Base-by-base conservation (phyloP, 805 yeast genomes). In the Kazachstania viticola region DNA sequence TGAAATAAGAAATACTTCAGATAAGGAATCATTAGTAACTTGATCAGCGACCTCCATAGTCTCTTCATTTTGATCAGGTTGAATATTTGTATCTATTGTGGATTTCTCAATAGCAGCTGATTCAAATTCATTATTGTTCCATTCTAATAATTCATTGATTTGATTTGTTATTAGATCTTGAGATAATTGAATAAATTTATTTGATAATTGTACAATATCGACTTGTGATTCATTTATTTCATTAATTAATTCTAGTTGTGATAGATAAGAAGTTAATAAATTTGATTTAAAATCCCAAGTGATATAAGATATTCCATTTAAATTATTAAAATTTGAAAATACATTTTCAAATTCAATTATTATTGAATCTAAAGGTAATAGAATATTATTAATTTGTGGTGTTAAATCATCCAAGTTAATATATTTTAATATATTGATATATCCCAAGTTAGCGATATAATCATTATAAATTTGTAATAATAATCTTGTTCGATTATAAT, bases 211-310 rank as follows among this genome's bases (percentile, higher is more conserved):
- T 9, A 51, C 16, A 3, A 51, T 23, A 8, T 42, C 34, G 2
- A 36, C 42, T 16, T 49, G 45, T 11, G 32, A 19, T 7, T 39
- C 22, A 3, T 21, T 15, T 17, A 32, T 35, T 9, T 28, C 33
- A 14, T 35, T 38, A 11, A 32, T 25, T 14, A 49, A 39, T 36
- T 51, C 58, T 13, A 53, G 25, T 11, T 44, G 32, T 11, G 46
- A 37, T 17, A 41, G 29, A 21, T 51, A 49, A 18, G 49, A 49
- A 4, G 47, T 48, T 25, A 54, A 29, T 27, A 52, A 40, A 37
- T 56, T 55, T 29, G 42, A 51, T 25, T 46, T 42, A 9, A 55
- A 39, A 34, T 56, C 61, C 61, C 61, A 56, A 1, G 49, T 42
- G 14, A 43, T 43, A n/a, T 36, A 31, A 6, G n/a, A n/a, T n/a